phyloP scores from a whole-genome alignment of 495 filamentous ascomycete genomes.

The Aspergillus hancockii region DNA sequence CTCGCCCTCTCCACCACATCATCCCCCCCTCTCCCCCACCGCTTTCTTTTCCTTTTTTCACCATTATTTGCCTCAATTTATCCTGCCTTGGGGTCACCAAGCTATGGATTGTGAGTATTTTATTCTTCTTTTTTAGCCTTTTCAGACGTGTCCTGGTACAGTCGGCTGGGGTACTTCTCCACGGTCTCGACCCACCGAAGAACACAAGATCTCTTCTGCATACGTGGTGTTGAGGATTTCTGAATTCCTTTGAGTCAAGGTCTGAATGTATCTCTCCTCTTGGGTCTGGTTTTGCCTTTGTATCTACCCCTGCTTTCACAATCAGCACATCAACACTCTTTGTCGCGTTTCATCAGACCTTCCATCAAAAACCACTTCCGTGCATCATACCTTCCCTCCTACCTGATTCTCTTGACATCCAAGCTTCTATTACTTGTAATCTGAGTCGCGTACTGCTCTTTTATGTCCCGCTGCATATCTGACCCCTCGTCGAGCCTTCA shows the following conservation, averaged over 20 bases:
- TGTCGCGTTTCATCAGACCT: constrained; percentile 43
- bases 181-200: constrained; percentile 49
- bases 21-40: constrained; percentile 31
- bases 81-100: constrained; percentile 51
- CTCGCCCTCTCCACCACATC: constrained; percentile 28
- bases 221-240: constrained; percentile 16
- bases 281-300: constrained; percentile 26
- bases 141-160: constrained; percentile 33
- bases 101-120: constrained; percentile 53
- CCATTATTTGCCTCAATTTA: constrained; percentile 35
- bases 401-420: constrained; percentile 26
- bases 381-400: constrained; percentile 42
- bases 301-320: constrained; percentile 18
- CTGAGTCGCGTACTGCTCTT: constrained; percentile 42
- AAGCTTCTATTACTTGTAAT: constrained; percentile 27
- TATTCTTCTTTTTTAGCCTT: constrained; percentile 26
- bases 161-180: constrained; percentile 47
- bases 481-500: constrained; percentile 16
- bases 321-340: constrained; percentile 28
- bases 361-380: constrained; percentile 45
- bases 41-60: constrained; percentile 22
- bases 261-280: constrained; percentile 18
- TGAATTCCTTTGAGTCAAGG: constrained; percentile 19
- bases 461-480: constrained; percentile 24
- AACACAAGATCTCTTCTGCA: constrained; percentile 25